phyloP scores from a whole-genome alignment of 768 basidiomycete species.

The Mycena galopus region DNA sequence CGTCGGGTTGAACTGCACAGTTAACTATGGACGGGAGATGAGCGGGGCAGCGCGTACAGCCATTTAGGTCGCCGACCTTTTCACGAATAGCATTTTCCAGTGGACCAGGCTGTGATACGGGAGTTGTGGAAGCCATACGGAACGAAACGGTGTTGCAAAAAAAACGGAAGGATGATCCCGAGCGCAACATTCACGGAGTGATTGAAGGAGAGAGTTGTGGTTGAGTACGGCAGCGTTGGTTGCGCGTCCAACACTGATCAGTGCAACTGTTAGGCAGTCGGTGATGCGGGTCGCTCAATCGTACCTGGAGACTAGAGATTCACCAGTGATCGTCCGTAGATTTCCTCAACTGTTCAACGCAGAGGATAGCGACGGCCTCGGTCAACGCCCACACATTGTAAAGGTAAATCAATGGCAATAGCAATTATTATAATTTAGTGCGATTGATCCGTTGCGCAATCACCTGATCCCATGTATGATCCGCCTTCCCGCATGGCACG shows the following conservation, averaged over 20 bases:
- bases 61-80: slow-evolving; percentile 58
- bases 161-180: slow-evolving; percentile 2
- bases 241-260: slow-evolving; percentile 4
- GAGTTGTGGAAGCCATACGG: slow-evolving; percentile 17
- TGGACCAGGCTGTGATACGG: slow-evolving; percentile 47
- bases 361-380: no score
- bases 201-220: neutral
- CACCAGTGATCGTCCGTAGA: no score
- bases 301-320: neutral
- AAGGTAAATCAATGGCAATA: no score
- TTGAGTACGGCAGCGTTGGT: neutral
- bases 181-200: slow-evolving; percentile 5
- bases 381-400: no score
- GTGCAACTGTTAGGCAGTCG: neutral
- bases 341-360: no score
- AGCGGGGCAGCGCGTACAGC: slow-evolving; percentile 35
- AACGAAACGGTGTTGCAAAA: neutral
- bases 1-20: slow-evolving; percentile 69
- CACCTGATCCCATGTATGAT: no score
- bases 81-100: slow-evolving; percentile 72
- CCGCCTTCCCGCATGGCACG: neutral
- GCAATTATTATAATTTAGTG: no score
- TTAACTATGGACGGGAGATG: slow-evolving; percentile 61
- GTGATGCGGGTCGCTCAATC: neutral
- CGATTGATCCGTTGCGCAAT: neutral